Conservation (phyloP, 2,329 filamentous ascomycete species). For the Fusarium albidum region DNA sequence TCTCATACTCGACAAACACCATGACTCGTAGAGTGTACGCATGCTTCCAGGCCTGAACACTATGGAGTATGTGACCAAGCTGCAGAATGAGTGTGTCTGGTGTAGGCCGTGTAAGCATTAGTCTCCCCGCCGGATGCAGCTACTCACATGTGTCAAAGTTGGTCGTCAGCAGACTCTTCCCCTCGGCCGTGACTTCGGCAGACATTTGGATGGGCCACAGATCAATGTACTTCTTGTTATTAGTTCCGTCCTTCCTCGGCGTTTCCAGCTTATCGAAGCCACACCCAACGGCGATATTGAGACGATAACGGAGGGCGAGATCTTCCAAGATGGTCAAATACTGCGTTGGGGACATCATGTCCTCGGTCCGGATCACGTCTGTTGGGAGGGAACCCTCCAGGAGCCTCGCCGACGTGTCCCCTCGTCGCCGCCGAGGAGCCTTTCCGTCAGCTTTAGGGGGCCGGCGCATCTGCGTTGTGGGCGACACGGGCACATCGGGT, state of each 20-base stretch:
- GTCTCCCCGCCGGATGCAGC: background rate
- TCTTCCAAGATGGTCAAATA: slow-evolving; percentile 89
- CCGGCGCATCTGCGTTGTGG: slow-evolving; percentile 44
- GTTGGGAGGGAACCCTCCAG: slow-evolving; percentile 71
- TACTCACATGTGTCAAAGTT: slow-evolving; percentile 88
- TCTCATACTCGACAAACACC: slow-evolving; percentile 90
- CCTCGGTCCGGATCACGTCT: slow-evolving; percentile 73
- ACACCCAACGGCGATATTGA: slow-evolving; percentile 86
- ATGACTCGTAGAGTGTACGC: slow-evolving; percentile 77
- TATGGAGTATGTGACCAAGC: slow-evolving; percentile 83
- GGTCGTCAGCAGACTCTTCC: slow-evolving; percentile 76
- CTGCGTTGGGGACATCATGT: slow-evolving; percentile 72
- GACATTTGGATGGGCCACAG: slow-evolving; percentile 96
- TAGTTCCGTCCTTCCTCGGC: slow-evolving; percentile 64
- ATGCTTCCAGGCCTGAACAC: slow-evolving; percentile 81
- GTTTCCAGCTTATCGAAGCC: slow-evolving; percentile 81
- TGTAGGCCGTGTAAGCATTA: slow-evolving; percentile 11
- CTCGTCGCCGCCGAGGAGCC: slow-evolving; percentile 50
- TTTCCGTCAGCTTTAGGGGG: slow-evolving; percentile 44
- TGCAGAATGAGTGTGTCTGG: slow-evolving; percentile 81
- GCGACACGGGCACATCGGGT: slow-evolving; percentile 55
- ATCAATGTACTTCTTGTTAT: slow-evolving; percentile 81
- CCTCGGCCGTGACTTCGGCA: slow-evolving; percentile 76
- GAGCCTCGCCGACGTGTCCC: slow-evolving; percentile 63
- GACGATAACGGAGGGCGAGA: slow-evolving; percentile 76